phyloP scores from a whole-genome alignment of 2,329 filamentous ascomycete genomes.

The Fusarium buxicola region DNA sequence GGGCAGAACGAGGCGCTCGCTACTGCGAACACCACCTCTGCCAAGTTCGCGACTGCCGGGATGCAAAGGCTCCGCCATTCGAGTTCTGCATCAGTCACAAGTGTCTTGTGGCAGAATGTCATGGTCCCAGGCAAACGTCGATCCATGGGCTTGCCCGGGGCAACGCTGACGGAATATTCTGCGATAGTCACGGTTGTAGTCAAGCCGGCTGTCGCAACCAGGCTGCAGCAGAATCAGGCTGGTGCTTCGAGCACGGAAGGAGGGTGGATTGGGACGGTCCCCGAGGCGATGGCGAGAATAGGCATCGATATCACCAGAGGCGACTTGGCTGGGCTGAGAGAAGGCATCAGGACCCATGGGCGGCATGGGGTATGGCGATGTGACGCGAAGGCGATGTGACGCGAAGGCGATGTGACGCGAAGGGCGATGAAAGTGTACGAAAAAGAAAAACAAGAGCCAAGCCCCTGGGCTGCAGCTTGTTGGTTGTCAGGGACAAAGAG shows the following conservation, averaged over 20 bases:
- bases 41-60: constrained; percentile 36
- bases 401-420: constrained; percentile 19
- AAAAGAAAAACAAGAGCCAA: too few relatives aligned
- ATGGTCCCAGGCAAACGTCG: constrained; percentile 14
- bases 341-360: constrained; percentile 28
- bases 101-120: constrained; percentile 31
- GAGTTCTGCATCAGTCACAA: constrained; percentile 38
- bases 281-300: background rate
- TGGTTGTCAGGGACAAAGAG: constrained; percentile 6
- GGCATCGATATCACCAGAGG: constrained; percentile 10
- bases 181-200: constrained; percentile 38
- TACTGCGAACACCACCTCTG: constrained; percentile 43
- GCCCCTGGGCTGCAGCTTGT: too few relatives aligned
- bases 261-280: background rate
- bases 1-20: constrained; percentile 12
- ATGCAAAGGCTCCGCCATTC: constrained; percentile 21
- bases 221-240: constrained; percentile 17
- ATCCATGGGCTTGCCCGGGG: background rate
- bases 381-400: constrained; percentile 13
- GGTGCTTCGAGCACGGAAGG: constrained; percentile 31
- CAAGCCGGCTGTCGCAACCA: constrained; percentile 32
- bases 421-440: constrained; percentile 8
- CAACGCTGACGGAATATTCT: constrained; percentile 24
- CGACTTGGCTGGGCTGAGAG: constrained; percentile 33
- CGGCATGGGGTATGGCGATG: constrained; percentile 33